Percentiles rank a stretch among this genome's conserved stretches.
These are phyloP conservation scores for Camellia sinensis DNA, from an alignment of 148 eudicot species.

Conservation along the genomic window DNA sequence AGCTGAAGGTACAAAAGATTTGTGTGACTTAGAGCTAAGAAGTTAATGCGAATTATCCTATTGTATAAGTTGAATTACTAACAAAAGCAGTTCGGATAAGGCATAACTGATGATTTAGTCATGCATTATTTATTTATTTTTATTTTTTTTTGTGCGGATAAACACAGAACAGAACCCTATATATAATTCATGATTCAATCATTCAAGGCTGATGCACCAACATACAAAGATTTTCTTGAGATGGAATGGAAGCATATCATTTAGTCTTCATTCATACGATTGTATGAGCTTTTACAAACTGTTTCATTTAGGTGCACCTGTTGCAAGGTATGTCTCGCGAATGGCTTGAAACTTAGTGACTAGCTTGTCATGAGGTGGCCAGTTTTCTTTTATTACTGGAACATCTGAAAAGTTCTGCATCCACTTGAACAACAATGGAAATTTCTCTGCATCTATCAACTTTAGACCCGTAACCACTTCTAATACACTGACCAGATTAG, in stretches of 20 bases:
- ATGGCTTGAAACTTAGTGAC: constrained; percentile 11
- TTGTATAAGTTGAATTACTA: background rate
- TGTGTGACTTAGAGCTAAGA: background rate
- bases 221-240: background rate
- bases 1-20: too few species aligned
- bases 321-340: background rate
- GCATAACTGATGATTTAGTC: background rate
- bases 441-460: constrained; percentile 14
- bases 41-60: background rate
- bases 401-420: constrained; percentile 17
- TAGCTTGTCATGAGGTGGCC: constrained; percentile 22
- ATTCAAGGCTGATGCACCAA: background rate
- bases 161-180: background rate
- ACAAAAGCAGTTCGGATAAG: background rate
- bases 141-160: background rate
- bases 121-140: too few species aligned
- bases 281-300: background rate
- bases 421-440: constrained; percentile 9
- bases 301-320: constrained; percentile 4
- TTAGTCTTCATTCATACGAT: background rate
- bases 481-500: constrained; percentile 8
- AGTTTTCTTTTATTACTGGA: constrained; percentile 21
- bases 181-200: background rate
- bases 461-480: constrained; percentile 13
- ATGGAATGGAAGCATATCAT: background rate